Percentiles rank a stretch among this genome's conserved stretches.
Conservation (phyloP, 345 rosid species). For the Citropsis articulata region DNA sequence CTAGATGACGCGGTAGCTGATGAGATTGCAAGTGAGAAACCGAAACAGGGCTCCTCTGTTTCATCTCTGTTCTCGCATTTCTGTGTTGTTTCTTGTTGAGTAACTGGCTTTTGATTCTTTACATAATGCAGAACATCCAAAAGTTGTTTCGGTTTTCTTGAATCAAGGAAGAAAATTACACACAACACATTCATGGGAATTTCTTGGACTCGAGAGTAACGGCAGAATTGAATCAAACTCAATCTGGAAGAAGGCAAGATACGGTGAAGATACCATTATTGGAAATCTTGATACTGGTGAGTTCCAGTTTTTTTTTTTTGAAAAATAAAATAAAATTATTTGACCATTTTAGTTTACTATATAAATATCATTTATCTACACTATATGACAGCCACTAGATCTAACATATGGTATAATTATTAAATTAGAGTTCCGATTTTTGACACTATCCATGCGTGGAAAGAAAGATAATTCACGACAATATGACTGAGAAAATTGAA, state of each 20-base stretch:
- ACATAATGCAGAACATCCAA: conserved; percentile 55
- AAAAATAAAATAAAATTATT: not conserved
- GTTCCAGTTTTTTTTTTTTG: not conserved
- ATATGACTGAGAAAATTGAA: conserved; percentile 11
- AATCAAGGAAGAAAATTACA: conserved; percentile 67
- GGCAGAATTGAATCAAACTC: conserved; percentile 41
- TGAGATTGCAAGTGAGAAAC: conserved; percentile 45
- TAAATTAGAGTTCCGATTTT: not conserved
- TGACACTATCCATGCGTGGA: conserved; percentile 4
- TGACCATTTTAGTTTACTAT: not conserved
- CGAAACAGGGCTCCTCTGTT: not conserved
- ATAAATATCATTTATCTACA: not conserved
- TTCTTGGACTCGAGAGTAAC: conserved; percentile 55
- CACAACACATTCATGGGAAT: conserved; percentile 96
- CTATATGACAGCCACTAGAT: not conserved
- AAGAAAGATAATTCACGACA: not conserved
- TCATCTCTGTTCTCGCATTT: conserved; percentile 4
- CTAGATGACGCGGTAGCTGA: conserved; percentile 56
- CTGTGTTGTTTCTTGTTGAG: not conserved
- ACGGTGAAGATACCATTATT: conserved; percentile 73
- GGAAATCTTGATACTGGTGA: conserved; percentile 89
- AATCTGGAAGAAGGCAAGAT: conserved; percentile 67
- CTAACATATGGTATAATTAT: not conserved
- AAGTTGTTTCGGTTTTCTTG: conserved; percentile 70
- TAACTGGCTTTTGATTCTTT: not conserved